phyloP scores from a whole-genome alignment of 2,329 filamentous ascomycete species.

The Akanthomyces muscarius region DNA sequence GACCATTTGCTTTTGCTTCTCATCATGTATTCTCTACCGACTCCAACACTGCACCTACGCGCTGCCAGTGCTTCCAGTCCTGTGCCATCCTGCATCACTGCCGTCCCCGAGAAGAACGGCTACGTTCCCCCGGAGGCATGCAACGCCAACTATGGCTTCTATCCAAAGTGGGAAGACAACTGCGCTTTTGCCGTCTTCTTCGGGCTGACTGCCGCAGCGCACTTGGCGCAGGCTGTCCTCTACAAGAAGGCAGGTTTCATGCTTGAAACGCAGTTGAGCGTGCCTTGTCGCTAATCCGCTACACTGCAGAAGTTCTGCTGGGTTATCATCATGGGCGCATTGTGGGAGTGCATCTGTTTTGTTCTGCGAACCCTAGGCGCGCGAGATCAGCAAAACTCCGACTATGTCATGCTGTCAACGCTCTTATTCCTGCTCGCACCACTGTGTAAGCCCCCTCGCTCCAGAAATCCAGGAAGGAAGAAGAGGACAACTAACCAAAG shows the following conservation, averaged over 20 bases:
- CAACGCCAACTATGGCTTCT: slow-evolving; percentile 23
- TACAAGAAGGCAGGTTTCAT: slow-evolving; percentile 18
- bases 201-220: slow-evolving; percentile 1
- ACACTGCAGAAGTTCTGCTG: slow-evolving; percentile 25
- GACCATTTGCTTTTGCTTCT: not conserved
- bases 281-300: not conserved
- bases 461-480: too few relatives aligned
- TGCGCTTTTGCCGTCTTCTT: slow-evolving; percentile 17
- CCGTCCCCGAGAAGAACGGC: slow-evolving; percentile 21
- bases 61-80: not conserved
- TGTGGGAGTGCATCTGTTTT: slow-evolving; percentile 30
- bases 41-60: slow-evolving; percentile 6
- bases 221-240: slow-evolving; percentile 16
- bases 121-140: slow-evolving; percentile 22
- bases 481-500: not conserved
- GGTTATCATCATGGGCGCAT: slow-evolving; percentile 31
- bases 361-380: slow-evolving; percentile 27
- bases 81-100: slow-evolving; percentile 19
- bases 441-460: slow-evolving; percentile 22
- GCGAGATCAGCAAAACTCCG: slow-evolving; percentile 24
- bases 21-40: not conserved
- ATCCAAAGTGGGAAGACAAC: slow-evolving; percentile 21
- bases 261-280: too few relatives aligned
- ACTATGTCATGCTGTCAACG: slow-evolving; percentile 20
- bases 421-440: slow-evolving; percentile 27